Percentiles rank a stretch among this genome's conserved stretches.
These are phyloP conservation scores for Phytophthora nicotianae DNA, from an alignment of 352 stramenopile species.

Conservation along the genomic window DNA sequence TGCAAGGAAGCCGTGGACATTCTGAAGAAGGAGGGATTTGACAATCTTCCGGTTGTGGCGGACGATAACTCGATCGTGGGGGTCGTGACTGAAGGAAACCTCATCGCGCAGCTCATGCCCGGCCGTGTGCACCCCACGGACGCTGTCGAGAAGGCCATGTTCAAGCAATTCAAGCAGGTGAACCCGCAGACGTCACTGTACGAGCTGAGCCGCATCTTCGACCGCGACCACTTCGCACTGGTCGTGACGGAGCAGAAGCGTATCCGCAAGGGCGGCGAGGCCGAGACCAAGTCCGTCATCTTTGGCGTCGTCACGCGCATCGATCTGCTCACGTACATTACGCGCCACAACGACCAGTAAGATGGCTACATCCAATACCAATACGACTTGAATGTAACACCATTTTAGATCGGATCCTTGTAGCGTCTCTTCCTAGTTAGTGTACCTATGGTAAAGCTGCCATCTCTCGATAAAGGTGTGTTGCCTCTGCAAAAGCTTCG, in stretches of 20 bases:
- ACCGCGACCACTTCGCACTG: conserved; percentile 96
- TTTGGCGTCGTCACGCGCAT: conserved; percentile 96
- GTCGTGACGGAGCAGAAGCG: conserved; percentile 94
- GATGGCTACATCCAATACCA: conserved; percentile 1
- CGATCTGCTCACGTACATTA: conserved; percentile 96
- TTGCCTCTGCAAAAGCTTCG: conserved; percentile 45
- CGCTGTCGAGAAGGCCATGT: conserved; percentile 92
- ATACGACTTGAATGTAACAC: conserved; percentile 24
- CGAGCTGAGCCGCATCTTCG: conserved; percentile 94
- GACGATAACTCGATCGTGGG: conserved; percentile 92
- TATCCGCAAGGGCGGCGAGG: conserved; percentile 77
- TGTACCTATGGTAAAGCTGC: conserved; percentile 34
- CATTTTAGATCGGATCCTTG: conserved; percentile 14
- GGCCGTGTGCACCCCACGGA: conserved; percentile 89
- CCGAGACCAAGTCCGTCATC: conserved; percentile 89
- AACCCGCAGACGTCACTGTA: conserved; percentile 89
- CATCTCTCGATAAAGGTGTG: conserved; percentile 32
- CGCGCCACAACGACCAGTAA: conserved; percentile 55
- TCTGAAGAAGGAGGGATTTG: conserved; percentile 92
- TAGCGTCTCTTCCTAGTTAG: conserved; percentile 26
- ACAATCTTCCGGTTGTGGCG: conserved; percentile 79
- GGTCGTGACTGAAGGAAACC: conserved; percentile 96
- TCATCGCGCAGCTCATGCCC: conserved; percentile 92
- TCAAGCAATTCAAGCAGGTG: conserved; percentile 96
- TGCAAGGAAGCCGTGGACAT: conserved; percentile 95